phyloP scores from a whole-genome alignment of 2,329 filamentous ascomycete genomes.

The Stachybotrys chlorohalonatus region DNA sequence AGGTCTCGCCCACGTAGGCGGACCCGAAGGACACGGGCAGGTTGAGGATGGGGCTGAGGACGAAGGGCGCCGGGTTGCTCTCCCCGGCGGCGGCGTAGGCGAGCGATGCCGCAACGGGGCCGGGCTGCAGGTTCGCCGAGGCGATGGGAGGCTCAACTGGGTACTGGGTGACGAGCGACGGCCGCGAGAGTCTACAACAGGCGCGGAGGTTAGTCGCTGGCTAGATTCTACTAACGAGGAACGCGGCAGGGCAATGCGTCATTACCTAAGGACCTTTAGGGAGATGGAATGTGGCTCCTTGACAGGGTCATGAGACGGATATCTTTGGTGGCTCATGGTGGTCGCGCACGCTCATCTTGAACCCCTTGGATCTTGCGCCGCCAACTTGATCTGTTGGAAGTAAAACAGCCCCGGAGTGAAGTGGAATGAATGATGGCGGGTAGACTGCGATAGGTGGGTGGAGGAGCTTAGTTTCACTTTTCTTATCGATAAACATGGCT shows the following conservation, averaged over 20 bases:
- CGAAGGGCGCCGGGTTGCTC: conserved; percentile 45
- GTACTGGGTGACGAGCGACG: conserved; percentile 64
- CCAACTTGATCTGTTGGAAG: background rate
- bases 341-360: conserved; percentile 1
- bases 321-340: conserved; percentile 49
- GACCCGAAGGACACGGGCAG: conserved; percentile 88
- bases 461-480: too few relatives aligned
- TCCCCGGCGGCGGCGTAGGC: conserved; percentile 47
- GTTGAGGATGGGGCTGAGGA: conserved; percentile 60
- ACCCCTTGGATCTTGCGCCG: background rate
- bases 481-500: too few relatives aligned
- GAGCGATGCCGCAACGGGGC: conserved; percentile 56
- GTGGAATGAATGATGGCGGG: too few relatives aligned
- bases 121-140: conserved; percentile 30
- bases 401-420: too few relatives aligned
- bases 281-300: conserved; percentile 75
- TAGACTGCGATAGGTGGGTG: too few relatives aligned
- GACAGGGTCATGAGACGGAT: conserved; percentile 44
- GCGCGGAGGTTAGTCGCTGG: background rate
- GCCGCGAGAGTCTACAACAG: conserved; percentile 65
- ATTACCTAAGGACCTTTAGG: conserved; percentile 65
- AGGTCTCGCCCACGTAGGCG: conserved; percentile 91
- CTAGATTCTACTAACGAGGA: background rate
- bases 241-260: background rate
- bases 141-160: conserved; percentile 41